Base-by-base conservation (phyloP, 192 early-diverging fungal genomes). In the Martensiomyces pterosporus region DNA sequence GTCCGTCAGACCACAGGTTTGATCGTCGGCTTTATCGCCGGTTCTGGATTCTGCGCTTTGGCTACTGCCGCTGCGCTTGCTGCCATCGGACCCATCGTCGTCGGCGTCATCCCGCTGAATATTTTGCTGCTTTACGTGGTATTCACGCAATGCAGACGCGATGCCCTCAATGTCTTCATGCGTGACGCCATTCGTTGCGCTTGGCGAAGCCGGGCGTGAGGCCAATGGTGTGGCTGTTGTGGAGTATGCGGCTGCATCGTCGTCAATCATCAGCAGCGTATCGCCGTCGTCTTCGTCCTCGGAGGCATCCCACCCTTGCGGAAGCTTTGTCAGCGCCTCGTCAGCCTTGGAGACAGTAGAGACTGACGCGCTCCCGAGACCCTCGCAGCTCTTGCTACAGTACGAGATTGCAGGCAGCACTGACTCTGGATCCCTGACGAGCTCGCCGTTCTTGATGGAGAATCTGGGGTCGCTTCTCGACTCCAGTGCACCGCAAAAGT, bases 371-470 rank as follows among this genome's bases (percentile, higher is more conserved):
- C 13, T 19, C 35, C 49, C 49, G 12, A 37, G 27, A 14, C 22
- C 21, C 39, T 47, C 40, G 38, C 69, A 73, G 12, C 45, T 39
- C 9, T 17, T 6, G 15, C 52, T 46, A 25, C 69, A 73, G 47
- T 57, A 65, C 12, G 29, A 32, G 29, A 32, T 32, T 32, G 29
- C 6, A 5, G 29, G 29, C 29, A 32, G 29, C 5, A 12, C 12
- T 5, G 6, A 8, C 5, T 12, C 29, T 8, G 29, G 6, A 32
- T 32, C 29, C 29, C 5, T 32, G 29, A 32, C 29, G 6, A 32
- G 29, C 29, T 32, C 29, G 29, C 29, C 29, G 29, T 32, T 32
- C 6, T 12, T 5, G 6, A 32, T 12, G 12, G 12, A 8, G 29
- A 32, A 32, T 12, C 29, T 5, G 5, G 29, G 29, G 29, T 32